phyloP scores from a whole-genome alignment of 73 alveolate species.

The Tetrahymena borealis region DNA sequence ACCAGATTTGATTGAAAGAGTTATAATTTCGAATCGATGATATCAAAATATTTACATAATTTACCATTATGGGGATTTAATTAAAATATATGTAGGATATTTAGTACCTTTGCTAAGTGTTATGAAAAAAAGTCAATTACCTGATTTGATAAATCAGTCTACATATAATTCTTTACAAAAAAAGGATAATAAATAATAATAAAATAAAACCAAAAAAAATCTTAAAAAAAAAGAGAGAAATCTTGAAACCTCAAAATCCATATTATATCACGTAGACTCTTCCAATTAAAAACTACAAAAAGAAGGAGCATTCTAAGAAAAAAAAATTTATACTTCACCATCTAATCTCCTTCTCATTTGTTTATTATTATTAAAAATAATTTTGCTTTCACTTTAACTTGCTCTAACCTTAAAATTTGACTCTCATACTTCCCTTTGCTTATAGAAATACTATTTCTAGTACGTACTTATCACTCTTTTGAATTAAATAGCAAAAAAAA shows the following conservation, averaged over 20 bases:
- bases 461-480: too few species aligned
- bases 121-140: neutral
- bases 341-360: too few species aligned
- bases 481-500: too few species aligned
- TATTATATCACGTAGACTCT: too few species aligned
- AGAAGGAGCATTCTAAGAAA: too few species aligned
- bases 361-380: too few species aligned
- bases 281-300: too few species aligned
- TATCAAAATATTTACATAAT: neutral
- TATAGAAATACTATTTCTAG: too few species aligned
- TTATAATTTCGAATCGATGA: neutral
- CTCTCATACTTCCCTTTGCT: too few species aligned
- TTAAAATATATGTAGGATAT: neutral
- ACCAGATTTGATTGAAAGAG: neutral
- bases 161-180: neutral
- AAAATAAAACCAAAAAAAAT: neutral
- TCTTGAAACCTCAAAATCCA: neutral
- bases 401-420: too few species aligned
- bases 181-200: neutral
- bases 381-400: too few species aligned
- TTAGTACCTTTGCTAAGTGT: neutral
- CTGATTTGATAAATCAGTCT: conserved; percentile 1
- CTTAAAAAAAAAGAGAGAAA: neutral
- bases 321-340: too few species aligned
- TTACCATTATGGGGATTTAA: neutral